Evolutionary conservation across 192 early-diverging fungal genomes (phyloP), one percentile per base, ranked within the genome.

Genomic region (Coemansia sp.): DNA sequence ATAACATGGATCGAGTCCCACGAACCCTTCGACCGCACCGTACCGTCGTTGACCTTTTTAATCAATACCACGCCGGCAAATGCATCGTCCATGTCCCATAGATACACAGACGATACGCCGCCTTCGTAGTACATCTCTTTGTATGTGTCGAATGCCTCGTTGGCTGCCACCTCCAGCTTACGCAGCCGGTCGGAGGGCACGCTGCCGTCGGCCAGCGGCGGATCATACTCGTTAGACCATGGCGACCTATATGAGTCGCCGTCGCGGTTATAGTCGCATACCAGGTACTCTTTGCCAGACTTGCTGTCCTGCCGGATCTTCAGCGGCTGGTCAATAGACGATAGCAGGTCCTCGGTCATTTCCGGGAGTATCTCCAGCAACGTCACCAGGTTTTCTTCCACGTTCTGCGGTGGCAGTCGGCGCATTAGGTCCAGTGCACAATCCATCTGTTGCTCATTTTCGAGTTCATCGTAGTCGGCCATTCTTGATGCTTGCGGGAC

Each of bases 1-100:
- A 99, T 86, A 5, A 99, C 94, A 64, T 99, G 97, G 71, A 98
- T 96, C 12, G 96, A 98, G 70, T 99, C 97, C 97, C 97, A 99
- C 18, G 94, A 88, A 20, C 96, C 96, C 67, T 93, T 93, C 67
- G 89, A 86, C 32, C 87, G 84, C 57, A 84, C 86, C 4, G 72
- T 84, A 20, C 87, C 88, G 61, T 90, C 89, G 31, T 64, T 87
- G 89, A 94, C 90, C 77, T 99, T 99, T 75, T 98, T 98, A 57
- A 99, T 96, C 74, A 99, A 76, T 20, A 99, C 85, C 36, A 92
- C 96, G 7, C 93, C 89, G 8, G 96, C 96, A 86, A 99, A 99
- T 42, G 87, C 89, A 56, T 90, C 91, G 48, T 83, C 86, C 73
- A 85, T 80, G 66, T 96, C 93, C 95, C 95, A 97, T 77, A 97